Conservation (phyloP, 225 moss, liverwort and hornwort species). For the Thuidium tamariscinum region DNA sequence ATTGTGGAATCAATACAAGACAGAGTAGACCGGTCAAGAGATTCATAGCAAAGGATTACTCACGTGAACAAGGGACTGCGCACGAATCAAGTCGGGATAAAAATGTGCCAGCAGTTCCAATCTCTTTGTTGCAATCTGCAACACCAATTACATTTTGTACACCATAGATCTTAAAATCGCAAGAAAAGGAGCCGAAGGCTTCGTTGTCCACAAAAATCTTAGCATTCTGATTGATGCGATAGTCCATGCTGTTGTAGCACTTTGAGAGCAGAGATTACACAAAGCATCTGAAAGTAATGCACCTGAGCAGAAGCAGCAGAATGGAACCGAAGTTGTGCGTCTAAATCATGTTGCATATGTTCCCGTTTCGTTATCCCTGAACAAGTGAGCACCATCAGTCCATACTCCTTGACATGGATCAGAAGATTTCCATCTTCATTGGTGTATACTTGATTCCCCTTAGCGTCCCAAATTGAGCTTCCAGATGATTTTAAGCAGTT, state of each 20-base stretch:
- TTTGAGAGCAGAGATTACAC: neutral
- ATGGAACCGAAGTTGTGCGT: constrained; percentile 53
- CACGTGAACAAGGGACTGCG: constrained; percentile 67
- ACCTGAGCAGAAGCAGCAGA: constrained; percentile 84
- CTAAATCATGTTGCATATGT: constrained; percentile 54
- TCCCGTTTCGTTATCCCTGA: constrained; percentile 60
- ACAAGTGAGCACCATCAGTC: neutral
- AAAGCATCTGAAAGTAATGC: neutral
- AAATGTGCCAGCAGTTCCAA: constrained; percentile 71
- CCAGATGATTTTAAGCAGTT: neutral
- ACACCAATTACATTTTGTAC: neutral
- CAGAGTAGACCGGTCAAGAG: neutral
- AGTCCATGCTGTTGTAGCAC: neutral
- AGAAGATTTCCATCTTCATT: neutral
- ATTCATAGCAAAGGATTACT: neutral
- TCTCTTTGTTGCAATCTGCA: constrained; percentile 67
- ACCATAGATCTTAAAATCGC: neutral
- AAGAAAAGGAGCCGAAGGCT: neutral
- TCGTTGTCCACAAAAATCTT: neutral
- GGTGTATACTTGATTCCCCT: neutral
- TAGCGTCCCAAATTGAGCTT: neutral
- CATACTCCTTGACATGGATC: neutral
- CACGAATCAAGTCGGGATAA: constrained; percentile 69
- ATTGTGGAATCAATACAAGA: neutral
- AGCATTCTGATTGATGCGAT: neutral